Percentiles rank a stretch among this genome's conserved stretches.
Evolutionary conservation across 192 early-diverging fungal genomes (phyloP).

Genomic region (Coemansia asiatica): DNA sequence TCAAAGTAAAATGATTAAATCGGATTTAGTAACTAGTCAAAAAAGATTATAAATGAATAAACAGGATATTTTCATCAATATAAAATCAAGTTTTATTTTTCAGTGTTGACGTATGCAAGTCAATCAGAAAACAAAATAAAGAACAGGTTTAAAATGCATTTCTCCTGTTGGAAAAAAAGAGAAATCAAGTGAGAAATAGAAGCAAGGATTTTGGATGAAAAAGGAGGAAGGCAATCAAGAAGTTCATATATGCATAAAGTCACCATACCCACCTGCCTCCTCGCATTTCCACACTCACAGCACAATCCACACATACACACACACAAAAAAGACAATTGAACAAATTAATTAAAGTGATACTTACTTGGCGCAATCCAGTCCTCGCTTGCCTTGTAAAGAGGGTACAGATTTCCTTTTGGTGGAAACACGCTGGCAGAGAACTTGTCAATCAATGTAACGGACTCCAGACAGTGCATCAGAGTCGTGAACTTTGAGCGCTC

Average conservation of each 20-base stretch:
- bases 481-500: conserved; percentile 38
- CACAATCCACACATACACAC: background rate
- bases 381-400: conserved; percentile 49
- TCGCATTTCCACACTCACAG: background rate
- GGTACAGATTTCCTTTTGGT: conserved; percentile 35
- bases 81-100: too few relatives aligned
- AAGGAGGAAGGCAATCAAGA: conserved; percentile 11
- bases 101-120: background rate
- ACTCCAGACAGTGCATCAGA: conserved; percentile 39
- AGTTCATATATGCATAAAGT: conserved; percentile 45
- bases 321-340: background rate
- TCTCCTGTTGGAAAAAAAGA: too few relatives aligned
- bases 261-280: background rate
- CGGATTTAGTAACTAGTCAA: background rate
- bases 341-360: conserved; percentile 13
- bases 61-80: background rate
- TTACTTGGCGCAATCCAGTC: conserved; percentile 56
- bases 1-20: conserved; percentile 11
- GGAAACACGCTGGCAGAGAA: background rate
- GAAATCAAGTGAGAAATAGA: too few relatives aligned
- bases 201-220: too few relatives aligned
- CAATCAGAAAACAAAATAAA: conserved; percentile 1
- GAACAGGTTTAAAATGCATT: too few relatives aligned
- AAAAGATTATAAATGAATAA: conserved; percentile 5
- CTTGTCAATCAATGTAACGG: conserved; percentile 33